These are phyloP conservation scores for Lactarius hengduanensis DNA, from an alignment of 768 basidiomycete genomes.

Conservation along the genomic window DNA sequence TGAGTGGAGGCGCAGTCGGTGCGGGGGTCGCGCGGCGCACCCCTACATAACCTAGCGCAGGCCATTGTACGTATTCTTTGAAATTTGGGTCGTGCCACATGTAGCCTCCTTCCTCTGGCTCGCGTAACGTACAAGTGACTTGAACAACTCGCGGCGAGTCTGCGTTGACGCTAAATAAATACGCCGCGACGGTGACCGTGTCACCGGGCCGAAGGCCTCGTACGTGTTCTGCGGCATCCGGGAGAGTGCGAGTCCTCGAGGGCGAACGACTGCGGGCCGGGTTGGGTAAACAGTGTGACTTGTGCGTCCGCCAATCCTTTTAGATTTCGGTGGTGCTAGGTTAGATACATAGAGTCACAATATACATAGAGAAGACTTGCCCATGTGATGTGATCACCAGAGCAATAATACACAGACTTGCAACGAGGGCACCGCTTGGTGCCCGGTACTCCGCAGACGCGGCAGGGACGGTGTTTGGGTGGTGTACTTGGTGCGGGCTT, in stretches of 20 bases:
- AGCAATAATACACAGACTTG: conserved; percentile 25
- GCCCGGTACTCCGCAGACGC: conserved; percentile 22
- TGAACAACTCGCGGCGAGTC: conserved; percentile 19
- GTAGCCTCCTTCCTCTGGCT: conserved; percentile 22
- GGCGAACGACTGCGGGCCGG: conserved; percentile 20
- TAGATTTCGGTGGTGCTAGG: neutral
- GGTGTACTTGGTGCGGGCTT: conserved; percentile 11
- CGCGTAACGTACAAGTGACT: conserved; percentile 17
- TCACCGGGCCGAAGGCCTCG: conserved; percentile 21
- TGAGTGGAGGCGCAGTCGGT: conserved; percentile 15
- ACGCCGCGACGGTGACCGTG: conserved; percentile 14
- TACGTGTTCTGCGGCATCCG: conserved; percentile 15
- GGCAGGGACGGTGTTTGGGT: conserved; percentile 21
- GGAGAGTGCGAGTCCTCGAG: conserved; percentile 19
- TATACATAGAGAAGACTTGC: neutral
- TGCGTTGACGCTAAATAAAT: conserved; percentile 23
- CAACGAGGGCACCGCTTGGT: conserved; percentile 22
- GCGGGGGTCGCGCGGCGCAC: conserved; percentile 17
- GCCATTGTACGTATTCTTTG: conserved; percentile 26
- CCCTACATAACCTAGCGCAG: conserved; percentile 22
- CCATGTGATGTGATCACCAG: conserved; percentile 17
- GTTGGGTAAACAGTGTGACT: conserved; percentile 22
- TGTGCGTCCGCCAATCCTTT: conserved; percentile 23
- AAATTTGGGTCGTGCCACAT: conserved; percentile 24
- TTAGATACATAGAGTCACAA: neutral